phyloP scores from a whole-genome alignment of 139 green algal species.

The Chlorella sp. region DNA sequence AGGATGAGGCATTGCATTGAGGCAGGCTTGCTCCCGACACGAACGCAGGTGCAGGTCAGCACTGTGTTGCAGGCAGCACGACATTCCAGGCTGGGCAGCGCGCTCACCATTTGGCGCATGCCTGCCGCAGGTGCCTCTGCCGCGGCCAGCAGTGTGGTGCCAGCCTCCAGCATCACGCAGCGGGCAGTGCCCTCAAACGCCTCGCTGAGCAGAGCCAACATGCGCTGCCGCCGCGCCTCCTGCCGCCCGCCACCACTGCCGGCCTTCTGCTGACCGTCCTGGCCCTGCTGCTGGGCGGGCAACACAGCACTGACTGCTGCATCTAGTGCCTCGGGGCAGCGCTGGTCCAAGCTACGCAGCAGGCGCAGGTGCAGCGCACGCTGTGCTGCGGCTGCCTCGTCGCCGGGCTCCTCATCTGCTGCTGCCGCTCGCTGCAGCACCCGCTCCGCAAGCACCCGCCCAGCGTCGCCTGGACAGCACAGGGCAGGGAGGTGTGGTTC shows the following conservation, averaged over 20 bases:
- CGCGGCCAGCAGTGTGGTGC: constrained; percentile 41
- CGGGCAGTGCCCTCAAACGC: constrained; percentile 39
- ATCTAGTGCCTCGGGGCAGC: constrained; percentile 49
- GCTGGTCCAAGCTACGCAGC: constrained; percentile 61
- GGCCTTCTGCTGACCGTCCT: background rate
- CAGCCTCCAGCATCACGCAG: constrained; percentile 40
- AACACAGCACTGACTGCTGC: constrained; percentile 47
- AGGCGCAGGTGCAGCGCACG: constrained; percentile 5
- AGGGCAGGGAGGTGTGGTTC: too few species aligned
- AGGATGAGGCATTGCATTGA: background rate
- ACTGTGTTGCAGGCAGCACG: too few species aligned
- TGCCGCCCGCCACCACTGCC: background rate
- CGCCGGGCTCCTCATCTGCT: background rate
- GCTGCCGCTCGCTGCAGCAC: constrained; percentile 26
- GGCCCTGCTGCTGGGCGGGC: background rate
- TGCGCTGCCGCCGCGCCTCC: background rate
- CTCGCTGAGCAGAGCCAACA: constrained; percentile 10
- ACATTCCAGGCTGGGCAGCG: background rate
- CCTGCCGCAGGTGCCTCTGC: constrained; percentile 36
- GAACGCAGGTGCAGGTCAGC: background rate
- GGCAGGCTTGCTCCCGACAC: too few species aligned
- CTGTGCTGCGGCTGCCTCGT: background rate
- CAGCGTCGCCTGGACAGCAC: constrained; percentile 31
- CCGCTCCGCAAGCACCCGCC: background rate
- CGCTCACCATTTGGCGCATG: constrained; percentile 36